A percentile compares a stretch with the other conserved stretches of the same genome.
Evolutionary conservation across 2,329 filamentous ascomycete species (phyloP).

Genomic region (Penicillium italicum): DNA sequence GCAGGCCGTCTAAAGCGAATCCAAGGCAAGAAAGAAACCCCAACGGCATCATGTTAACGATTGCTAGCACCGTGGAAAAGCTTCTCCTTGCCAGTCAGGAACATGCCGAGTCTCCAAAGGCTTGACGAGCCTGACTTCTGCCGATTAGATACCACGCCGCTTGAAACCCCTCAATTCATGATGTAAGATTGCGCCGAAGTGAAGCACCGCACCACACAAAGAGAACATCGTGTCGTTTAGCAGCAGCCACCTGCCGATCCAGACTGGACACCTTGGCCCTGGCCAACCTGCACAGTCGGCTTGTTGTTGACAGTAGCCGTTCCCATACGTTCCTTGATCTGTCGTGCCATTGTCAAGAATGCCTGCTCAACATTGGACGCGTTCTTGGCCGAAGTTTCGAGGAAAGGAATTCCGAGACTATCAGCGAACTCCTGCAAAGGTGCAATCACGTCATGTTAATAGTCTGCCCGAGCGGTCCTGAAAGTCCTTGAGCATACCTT

Average conservation of each 20-base stretch:
- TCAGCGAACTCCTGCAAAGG: constrained; percentile 85
- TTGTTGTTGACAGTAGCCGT: constrained; percentile 97
- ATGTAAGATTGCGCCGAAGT: constrained; percentile 26
- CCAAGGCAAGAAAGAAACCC: constrained; percentile 23
- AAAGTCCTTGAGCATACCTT: constrained; percentile 64
- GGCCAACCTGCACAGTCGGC: constrained; percentile 92
- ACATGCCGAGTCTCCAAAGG: constrained; percentile 8
- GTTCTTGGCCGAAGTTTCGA: constrained; percentile 99
- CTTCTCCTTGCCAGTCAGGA: constrained; percentile 8
- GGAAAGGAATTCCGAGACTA: constrained; percentile 97
- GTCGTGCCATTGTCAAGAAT: constrained; percentile 98
- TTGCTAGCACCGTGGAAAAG: constrained; percentile 9
- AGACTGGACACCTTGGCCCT: constrained; percentile 89
- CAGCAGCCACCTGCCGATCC: constrained; percentile 85
- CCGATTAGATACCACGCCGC: constrained; percentile 18
- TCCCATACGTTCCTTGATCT: constrained; percentile 99
- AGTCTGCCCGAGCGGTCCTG: neutral
- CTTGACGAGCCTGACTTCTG: constrained; percentile 9
- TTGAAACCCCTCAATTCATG: constrained; percentile 20
- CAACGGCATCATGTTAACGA: constrained; percentile 12
- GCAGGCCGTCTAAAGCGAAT: constrained; percentile 35
- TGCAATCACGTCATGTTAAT: constrained; percentile 12
- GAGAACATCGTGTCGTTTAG: constrained; percentile 52
- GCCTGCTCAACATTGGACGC: constrained; percentile 99
- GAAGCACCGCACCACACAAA: constrained; percentile 21